Evolutionary conservation across 2,329 filamentous ascomycete species (phyloP).

Genomic region (Mycosphaerella sp.): DNA sequence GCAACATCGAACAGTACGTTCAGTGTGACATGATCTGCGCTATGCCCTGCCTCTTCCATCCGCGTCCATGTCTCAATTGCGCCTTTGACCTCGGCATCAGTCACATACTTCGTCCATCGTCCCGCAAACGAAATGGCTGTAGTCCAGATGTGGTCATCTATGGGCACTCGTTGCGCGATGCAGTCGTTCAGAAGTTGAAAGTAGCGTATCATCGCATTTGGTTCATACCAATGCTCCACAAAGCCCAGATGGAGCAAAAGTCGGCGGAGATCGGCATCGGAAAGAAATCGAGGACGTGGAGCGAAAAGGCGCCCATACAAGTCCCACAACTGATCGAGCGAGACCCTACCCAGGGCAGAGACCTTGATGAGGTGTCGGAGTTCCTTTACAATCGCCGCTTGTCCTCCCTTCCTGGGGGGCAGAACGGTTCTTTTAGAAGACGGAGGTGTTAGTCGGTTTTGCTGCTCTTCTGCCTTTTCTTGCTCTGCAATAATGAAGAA

Average conservation of each 20-base stretch:
- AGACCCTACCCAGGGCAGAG: slow-evolving; percentile 15
- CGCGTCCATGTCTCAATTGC: slow-evolving; percentile 76
- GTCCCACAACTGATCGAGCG: slow-evolving; percentile 40
- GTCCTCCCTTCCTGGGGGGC: slow-evolving; percentile 21
- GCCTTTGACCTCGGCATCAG: slow-evolving; percentile 56
- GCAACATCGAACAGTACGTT: slow-evolving; percentile 89
- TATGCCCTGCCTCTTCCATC: slow-evolving; percentile 71
- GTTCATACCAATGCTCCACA: slow-evolving; percentile 47
- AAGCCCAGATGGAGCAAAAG: slow-evolving; percentile 64
- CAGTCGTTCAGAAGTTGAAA: slow-evolving; percentile 79
- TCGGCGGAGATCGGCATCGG: slow-evolving; percentile 49
- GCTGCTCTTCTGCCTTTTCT: slow-evolving; percentile 16
- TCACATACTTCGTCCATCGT: slow-evolving; percentile 57
- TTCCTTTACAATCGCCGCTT: slow-evolving; percentile 10
- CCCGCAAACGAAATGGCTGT: slow-evolving; percentile 73
- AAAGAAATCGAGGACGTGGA: slow-evolving; percentile 49
- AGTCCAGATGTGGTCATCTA: slow-evolving; percentile 71
- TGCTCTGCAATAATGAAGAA: slow-evolving; percentile 27
- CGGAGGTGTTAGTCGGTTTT: slow-evolving; percentile 3
- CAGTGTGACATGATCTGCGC: slow-evolving; percentile 73
- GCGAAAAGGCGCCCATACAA: slow-evolving; percentile 48
- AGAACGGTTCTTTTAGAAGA: slow-evolving; percentile 4
- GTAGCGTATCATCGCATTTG: slow-evolving; percentile 68
- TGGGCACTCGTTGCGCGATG: slow-evolving; percentile 61
- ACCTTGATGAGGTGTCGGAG: slow-evolving; percentile 15